Percentiles rank a stretch among this genome's conserved stretches.
phyloP scores from a whole-genome alignment of 2,329 filamentous ascomycete genomes.

The Paecilomyces sp. region DNA sequence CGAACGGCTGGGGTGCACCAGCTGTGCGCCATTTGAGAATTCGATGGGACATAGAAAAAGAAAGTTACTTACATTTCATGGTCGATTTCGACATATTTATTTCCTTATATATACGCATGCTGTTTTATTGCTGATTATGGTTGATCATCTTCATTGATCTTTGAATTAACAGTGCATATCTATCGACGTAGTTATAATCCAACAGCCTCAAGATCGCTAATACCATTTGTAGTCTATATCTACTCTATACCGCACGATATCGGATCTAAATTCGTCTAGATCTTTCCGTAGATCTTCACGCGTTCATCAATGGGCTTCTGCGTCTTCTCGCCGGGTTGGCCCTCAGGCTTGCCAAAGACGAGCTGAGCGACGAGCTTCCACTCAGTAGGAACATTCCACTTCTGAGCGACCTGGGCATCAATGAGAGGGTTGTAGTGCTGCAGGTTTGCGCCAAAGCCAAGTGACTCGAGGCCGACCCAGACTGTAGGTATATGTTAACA shows the following conservation, averaged over 20 bases:
- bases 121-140: neutral
- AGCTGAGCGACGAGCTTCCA: conserved; percentile 80
- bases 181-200: neutral
- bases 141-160: neutral
- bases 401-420: conserved; percentile 60
- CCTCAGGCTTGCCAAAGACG: conserved; percentile 63
- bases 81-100: neutral
- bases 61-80: too few species aligned
- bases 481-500: conserved; percentile 27
- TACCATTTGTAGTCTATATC: neutral
- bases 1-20: too few species aligned
- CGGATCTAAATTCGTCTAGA: conserved; percentile 3
- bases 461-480: conserved; percentile 76
- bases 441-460: conserved; percentile 79
- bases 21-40: too few species aligned
- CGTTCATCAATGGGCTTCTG: conserved; percentile 59
- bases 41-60: too few species aligned
- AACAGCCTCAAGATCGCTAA: neutral
- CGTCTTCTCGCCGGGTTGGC: conserved; percentile 54
- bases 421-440: conserved; percentile 92
- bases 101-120: neutral
- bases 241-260: neutral
- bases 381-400: conserved; percentile 62
- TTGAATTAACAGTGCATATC: neutral
- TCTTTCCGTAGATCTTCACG: conserved; percentile 54